Base-by-base conservation (phyloP, 78 protist genomes). In the Dictyostelium citrinum region DNA sequence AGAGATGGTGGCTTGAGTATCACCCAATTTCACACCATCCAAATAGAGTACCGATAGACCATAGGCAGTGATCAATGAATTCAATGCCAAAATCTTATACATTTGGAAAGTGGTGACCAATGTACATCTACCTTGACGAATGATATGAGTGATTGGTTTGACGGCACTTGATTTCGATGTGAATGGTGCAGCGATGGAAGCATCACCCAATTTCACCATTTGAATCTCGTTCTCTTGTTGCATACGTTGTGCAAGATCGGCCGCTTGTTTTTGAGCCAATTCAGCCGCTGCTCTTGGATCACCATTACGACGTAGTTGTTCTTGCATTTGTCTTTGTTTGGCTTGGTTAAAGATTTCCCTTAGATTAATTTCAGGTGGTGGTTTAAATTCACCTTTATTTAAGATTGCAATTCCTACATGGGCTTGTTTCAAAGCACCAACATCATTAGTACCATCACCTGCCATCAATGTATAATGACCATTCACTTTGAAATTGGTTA, bases 391-490 rank as follows among this genome's bases (percentile, higher is more conserved):
- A 70, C 91, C 91, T 17, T 79, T 70, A 43, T 91, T 91, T 24
- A 93, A 82, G 24, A 93, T 78, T 9, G 96, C 96, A 27, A 93
- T 43, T 27, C 99, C 99, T n/a, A 99, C 99, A 46, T 97, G 97
- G 0, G 99, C 98, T 61, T 97, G 98, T 96, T 99, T 99, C 41
- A 99, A 96, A 3, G 99, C 99, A n/a, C 99, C 99, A n/a, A 99
- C 99, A 72, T 99, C 99, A 93, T 99, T 99, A 5, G 99, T 98
- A 75, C 99, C 99, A 83, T 99, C 99, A n/a, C 99, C 99, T 43
- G 99, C 98, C 99, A 99, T 99, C 85, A 98, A 96, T 14, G 98
- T 95, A 43, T 9, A 0, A 39, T 67, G 67, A 31, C 99, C 99
- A 29, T 7, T 12, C 16, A 2, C 11, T 39, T 97, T 96, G 43